Conservation (phyloP, 495 filamentous ascomycete genomes). For the Aspergillus affinis region DNA sequence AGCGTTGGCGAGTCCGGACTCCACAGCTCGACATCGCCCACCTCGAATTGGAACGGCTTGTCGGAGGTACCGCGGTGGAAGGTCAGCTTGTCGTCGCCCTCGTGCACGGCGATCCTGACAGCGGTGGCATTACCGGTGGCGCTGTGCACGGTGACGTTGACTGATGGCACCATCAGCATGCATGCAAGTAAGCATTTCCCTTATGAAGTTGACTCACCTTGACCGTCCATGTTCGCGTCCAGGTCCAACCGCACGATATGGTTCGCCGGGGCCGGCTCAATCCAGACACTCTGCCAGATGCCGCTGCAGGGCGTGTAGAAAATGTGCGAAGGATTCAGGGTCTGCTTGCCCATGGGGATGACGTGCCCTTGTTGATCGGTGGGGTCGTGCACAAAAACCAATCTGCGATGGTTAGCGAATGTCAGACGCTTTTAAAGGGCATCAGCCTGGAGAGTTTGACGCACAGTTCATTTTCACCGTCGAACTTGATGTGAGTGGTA, state of each 20-base stretch:
- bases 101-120: constrained; percentile 45
- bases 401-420: constrained; percentile 28
- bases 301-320: constrained; percentile 69
- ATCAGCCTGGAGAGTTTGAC: constrained; percentile 6
- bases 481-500: constrained; percentile 46
- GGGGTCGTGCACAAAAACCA: constrained; percentile 64
- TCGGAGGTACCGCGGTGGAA: constrained; percentile 43
- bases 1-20: constrained; percentile 59
- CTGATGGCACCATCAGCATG: constrained; percentile 23
- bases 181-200: too few relatives aligned
- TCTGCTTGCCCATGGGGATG: constrained; percentile 69
- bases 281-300: constrained; percentile 71
- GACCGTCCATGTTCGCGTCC: constrained; percentile 57
- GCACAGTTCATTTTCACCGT: constrained; percentile 53
- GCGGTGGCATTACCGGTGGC: constrained; percentile 24
- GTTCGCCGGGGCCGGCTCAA: constrained; percentile 56
- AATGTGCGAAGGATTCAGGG: constrained; percentile 56
- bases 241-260: constrained; percentile 57
- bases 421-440: constrained; percentile 9
- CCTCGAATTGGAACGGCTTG: constrained; percentile 49
- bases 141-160: constrained; percentile 50
- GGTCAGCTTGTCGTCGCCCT: constrained; percentile 40
- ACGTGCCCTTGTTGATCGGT: constrained; percentile 54
- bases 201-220: constrained; percentile 35
- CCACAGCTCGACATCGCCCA: constrained; percentile 55